Evolutionary conservation across 176 grass and related monocot genomes (phyloP).

Genomic region (Miscanthus lutarioriparius): DNA sequence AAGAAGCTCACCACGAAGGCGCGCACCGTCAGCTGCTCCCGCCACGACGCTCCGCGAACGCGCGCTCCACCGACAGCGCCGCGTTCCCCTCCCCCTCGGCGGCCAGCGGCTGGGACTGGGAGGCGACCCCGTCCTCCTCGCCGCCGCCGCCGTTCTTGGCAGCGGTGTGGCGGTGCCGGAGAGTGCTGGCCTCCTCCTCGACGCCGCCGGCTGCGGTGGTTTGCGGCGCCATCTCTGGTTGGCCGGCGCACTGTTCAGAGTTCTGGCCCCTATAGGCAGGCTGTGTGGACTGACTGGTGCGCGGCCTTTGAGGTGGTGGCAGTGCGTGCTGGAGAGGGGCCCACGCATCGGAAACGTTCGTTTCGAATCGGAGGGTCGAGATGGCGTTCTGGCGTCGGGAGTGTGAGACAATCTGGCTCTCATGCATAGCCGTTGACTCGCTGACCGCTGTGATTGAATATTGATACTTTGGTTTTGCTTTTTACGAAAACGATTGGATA

Average conservation of each 20-base stretch:
- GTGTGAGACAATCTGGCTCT: background rate
- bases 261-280: background rate
- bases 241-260: background rate
- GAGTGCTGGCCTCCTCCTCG: conserved; percentile 35
- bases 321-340: background rate
- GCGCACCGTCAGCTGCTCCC: conserved; percentile 71
- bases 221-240: conserved; percentile 39
- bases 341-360: background rate
- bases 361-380: background rate
- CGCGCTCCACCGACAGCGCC: conserved; percentile 32
- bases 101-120: background rate
- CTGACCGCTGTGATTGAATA: background rate
- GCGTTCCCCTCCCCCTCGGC: background rate
- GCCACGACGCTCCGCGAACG: conserved; percentile 52
- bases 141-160: background rate
- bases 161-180: conserved; percentile 40
- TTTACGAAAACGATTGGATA: too few species aligned
- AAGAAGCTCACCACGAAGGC: conserved; percentile 74
- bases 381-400: background rate
- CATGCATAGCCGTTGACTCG: background rate
- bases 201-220: conserved; percentile 2
- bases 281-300: conserved; percentile 1
- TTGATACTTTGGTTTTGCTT: too few species aligned
- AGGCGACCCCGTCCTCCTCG: background rate
- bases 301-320: background rate